Conservation (phyloP, 2,329 filamentous ascomycete species). For the Podosphaera aphanis region DNA sequence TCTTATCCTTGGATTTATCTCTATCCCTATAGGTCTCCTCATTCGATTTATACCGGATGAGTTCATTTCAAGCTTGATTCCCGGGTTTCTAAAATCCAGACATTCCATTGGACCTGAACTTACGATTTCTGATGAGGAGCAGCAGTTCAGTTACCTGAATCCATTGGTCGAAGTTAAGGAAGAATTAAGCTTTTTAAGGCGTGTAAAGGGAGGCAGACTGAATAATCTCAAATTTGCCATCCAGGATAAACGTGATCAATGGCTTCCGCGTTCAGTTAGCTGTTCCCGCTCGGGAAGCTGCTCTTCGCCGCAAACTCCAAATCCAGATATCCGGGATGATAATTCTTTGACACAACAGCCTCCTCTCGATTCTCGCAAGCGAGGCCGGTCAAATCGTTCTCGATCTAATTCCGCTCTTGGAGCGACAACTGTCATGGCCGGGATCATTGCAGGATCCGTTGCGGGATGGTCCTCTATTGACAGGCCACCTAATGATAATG, state of each 20-base stretch:
- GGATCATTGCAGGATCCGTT: slow-evolving; percentile 54
- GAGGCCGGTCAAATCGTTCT: slow-evolving; percentile 30
- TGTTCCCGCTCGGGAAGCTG: slow-evolving; percentile 40
- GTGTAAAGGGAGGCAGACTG: slow-evolving; percentile 57
- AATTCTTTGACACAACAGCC: slow-evolving; percentile 21
- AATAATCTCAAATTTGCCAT: slow-evolving; percentile 64
- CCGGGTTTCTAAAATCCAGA: slow-evolving; percentile 12
- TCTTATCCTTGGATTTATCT: slow-evolving; percentile 60
- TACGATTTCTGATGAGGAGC: slow-evolving; percentile 41
- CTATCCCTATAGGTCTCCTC: slow-evolving; percentile 58
- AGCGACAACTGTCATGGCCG: slow-evolving; percentile 60
- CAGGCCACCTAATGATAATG: slow-evolving; percentile 21
- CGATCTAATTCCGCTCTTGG: slow-evolving; percentile 45
- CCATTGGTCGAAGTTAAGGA: slow-evolving; percentile 54
- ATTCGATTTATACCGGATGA: slow-evolving; percentile 66
- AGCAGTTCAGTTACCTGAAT: slow-evolving; percentile 43
- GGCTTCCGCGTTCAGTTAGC: slow-evolving; percentile 37
- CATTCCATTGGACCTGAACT: slow-evolving; percentile 18
- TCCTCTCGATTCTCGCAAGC: slow-evolving; percentile 36
- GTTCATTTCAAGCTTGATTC: slow-evolving; percentile 12
- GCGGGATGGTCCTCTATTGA: slow-evolving; percentile 56
- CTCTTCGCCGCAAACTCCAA: slow-evolving; percentile 42
- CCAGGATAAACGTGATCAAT: slow-evolving; percentile 47
- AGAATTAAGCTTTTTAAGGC: slow-evolving; percentile 59
- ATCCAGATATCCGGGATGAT: slow-evolving; percentile 24